phyloP scores from a whole-genome alignment of 805 yeast genomes.

The Metschnikowia proteae region DNA sequence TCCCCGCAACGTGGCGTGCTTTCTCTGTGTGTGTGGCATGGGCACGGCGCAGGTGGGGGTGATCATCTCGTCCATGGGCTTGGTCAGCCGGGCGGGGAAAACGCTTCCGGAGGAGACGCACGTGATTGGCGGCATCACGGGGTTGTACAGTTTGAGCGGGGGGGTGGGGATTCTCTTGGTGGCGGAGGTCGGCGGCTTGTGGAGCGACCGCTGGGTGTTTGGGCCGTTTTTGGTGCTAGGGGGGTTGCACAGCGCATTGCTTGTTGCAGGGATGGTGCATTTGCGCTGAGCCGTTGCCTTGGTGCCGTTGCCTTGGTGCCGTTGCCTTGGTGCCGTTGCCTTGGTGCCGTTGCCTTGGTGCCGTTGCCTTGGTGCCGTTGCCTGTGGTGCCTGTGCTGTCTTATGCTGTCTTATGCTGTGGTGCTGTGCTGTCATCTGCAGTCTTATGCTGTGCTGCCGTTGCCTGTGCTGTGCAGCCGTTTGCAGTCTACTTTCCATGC shows the following conservation, averaged over 20 bases:
- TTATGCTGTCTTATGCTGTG: no score
- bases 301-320: no score
- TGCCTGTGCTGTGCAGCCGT: neutral
- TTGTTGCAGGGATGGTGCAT: neutral
- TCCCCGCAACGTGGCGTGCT: slow-evolving; percentile 34
- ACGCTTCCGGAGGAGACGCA: slow-evolving; percentile 29
- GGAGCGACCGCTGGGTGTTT: slow-evolving; percentile 54
- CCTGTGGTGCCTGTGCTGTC: no score
- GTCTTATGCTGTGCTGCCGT: no score
- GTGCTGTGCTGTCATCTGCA: no score
- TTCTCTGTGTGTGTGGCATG: slow-evolving; percentile 39
- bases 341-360: no score
- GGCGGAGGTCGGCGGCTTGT: slow-evolving; percentile 57
- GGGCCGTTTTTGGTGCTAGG: slow-evolving; percentile 59
- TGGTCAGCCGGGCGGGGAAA: slow-evolving; percentile 33
- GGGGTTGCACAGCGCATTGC: slow-evolving; percentile 26
- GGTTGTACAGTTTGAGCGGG: slow-evolving; percentile 65
- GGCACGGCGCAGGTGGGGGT: slow-evolving; percentile 63
- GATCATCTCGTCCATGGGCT: slow-evolving; percentile 60
- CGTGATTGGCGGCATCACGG: slow-evolving; percentile 63
- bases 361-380: no score
- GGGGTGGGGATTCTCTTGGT: slow-evolving; percentile 62
- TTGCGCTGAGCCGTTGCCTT: neutral
- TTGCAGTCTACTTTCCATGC: slow-evolving; percentile 1
- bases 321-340: no score